These are phyloP conservation scores for Pseudocercospora fijiensis DNA, from an alignment of 2,329 filamentous ascomycete species.

Conservation along the genomic window DNA sequence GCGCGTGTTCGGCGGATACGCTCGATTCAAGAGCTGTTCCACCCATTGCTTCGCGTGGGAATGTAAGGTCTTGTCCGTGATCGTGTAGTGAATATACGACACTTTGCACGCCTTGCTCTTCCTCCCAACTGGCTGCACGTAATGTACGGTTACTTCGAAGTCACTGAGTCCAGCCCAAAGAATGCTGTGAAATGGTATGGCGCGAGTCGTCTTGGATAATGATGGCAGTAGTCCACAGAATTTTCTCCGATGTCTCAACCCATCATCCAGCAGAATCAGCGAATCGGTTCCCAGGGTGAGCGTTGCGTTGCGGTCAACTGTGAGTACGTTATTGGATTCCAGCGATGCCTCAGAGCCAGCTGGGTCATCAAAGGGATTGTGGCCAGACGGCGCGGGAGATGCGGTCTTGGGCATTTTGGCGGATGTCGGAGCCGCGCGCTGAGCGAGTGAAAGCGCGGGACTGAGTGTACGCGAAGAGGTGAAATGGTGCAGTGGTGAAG, in stretches of 20 bases:
- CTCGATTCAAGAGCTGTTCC: conserved; percentile 61
- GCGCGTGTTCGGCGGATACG: conserved; percentile 66
- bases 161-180: conserved; percentile 72
- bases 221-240: conserved; percentile 58
- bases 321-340: conserved; percentile 26
- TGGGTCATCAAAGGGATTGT: conserved; percentile 36
- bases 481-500: neutral
- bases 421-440: conserved; percentile 9
- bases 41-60: conserved; percentile 61
- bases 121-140: conserved; percentile 59
- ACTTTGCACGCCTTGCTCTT: conserved; percentile 60
- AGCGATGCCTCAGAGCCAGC: conserved; percentile 25
- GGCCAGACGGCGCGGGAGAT: neutral
- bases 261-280: conserved; percentile 61
- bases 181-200: conserved; percentile 77
- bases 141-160: conserved; percentile 66
- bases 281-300: conserved; percentile 62
- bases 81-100: conserved; percentile 60
- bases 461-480: neutral
- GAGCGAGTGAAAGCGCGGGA: conserved; percentile 35
- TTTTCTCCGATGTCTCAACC: conserved; percentile 49
- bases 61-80: conserved; percentile 53
- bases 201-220: conserved; percentile 50
- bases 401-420: conserved; percentile 8
- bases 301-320: conserved; percentile 58